Base-by-base conservation (phyloP, 257 asterid species). In the Solanum stenotomum region DNA sequence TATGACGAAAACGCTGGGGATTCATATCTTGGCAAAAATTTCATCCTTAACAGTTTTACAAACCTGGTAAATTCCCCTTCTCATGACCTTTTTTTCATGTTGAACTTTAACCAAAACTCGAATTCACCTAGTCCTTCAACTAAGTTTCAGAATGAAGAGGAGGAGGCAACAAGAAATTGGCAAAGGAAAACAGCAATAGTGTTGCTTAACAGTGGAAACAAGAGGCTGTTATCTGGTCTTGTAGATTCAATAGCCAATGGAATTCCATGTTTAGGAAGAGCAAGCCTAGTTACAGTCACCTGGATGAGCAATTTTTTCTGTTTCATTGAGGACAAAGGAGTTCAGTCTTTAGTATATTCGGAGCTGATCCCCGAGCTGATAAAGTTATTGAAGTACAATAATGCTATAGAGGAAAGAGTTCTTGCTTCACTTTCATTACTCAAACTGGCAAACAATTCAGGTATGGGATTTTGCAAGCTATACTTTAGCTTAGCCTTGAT, bases 181-280 rank as follows among this genome's bases (percentile, higher is more conserved):
- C 93, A 87, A 91, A 92, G 91, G 83, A 93, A 90, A 89, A 85
- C 90, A 49, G 95, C 99, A 16, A 71, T 44, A 56, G 93, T 86
- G 6, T 79, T 96, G 88, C 91, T 95, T 18, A 89, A 86, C 6
- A 89, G 89, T 81, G 96, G 96, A 74, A 87, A 76, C 85, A 89
- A 22, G 34, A 93, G 92, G 87, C 85, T 96, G 16, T 86, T 96
- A 8, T 76, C 89, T 59, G 95, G 96, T 59, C 94, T 96, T 81
- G 88, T 95, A 1, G 92, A 93, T 68, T 89, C 99, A 82, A 87
- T 95, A 78, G 93, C 94, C 35, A 93, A 92, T 86, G 91, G 98
- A 87, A 90, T 95, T 85, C 98, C 98, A 2, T 89, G 96, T 83
- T 88, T 96, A 65, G 95, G 98, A 65, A 93, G 95, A 67, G 95